Evolutionary conservation across 2,329 filamentous ascomycete genomes (phyloP).

Genomic region (Beauveria rudraprayagi): DNA sequence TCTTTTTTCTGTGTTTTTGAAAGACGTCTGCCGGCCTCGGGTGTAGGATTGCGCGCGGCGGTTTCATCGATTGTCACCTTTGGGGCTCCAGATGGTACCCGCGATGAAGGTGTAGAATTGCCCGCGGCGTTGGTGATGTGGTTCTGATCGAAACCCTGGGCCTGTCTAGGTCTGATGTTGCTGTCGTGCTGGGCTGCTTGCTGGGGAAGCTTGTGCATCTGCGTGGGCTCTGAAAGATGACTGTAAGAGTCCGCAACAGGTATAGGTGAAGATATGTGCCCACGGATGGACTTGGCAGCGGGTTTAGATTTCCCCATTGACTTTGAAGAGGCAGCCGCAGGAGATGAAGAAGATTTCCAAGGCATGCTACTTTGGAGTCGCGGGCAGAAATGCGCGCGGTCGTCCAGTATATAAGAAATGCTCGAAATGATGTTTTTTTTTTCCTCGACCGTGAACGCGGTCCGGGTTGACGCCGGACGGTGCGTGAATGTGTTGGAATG

Average conservation of each 20-base stretch:
- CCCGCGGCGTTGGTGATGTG: not conserved
- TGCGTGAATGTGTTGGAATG: slow-evolving; percentile 1
- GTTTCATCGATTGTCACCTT: not conserved
- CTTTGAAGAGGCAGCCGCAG: not conserved
- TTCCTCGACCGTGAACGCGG: not conserved
- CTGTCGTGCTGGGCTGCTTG: not conserved
- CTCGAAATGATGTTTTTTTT: not conserved
- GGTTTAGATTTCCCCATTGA: not conserved
- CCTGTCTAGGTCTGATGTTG: not conserved
- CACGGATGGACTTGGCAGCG: slow-evolving; percentile 40
- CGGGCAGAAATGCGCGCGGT: not conserved
- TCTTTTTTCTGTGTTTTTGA: slow-evolving; percentile 17
- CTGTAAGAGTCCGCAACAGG: slow-evolving; percentile 42
- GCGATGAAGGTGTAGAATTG: not conserved
- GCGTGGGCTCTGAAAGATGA: slow-evolving; percentile 39
- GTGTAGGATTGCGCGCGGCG: not conserved
- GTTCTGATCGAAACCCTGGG: not conserved
- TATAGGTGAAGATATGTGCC: slow-evolving; percentile 54
- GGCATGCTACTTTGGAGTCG: not conserved
- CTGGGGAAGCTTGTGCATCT: not conserved
- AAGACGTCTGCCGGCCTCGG: slow-evolving; percentile 34
- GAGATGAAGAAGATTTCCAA: slow-evolving; percentile 2
- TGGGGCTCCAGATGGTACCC: not conserved
- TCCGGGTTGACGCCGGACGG: not conserved
- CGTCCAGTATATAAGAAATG: not conserved